Evolutionary conservation across 2,329 filamentous ascomycete species (phyloP).

Genomic region (Sarocladium strictum): DNA sequence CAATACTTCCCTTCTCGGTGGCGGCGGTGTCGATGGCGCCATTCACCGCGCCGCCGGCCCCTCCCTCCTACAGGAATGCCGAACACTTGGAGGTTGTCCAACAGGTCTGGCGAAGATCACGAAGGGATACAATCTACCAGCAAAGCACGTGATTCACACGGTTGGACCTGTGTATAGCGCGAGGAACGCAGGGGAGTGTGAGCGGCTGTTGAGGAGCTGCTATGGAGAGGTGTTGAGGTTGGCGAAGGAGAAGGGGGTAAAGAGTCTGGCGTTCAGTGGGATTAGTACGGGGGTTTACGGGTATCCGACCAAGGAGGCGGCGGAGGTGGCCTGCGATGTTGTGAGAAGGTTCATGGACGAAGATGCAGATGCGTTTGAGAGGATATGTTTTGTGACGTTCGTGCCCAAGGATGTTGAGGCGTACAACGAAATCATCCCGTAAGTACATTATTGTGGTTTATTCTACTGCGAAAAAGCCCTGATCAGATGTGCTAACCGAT

Average conservation of each 20-base stretch:
- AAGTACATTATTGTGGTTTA: no score
- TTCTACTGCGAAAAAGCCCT: no score
- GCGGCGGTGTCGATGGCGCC: conserved; percentile 84
- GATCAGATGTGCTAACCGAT: not conserved
- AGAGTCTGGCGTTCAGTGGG: conserved; percentile 73
- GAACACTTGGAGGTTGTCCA: conserved; percentile 61
- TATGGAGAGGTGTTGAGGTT: conserved; percentile 68
- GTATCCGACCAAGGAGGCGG: conserved; percentile 71
- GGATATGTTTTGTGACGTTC: conserved; percentile 83
- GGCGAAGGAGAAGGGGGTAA: conserved; percentile 61
- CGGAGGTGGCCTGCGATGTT: conserved; percentile 59
- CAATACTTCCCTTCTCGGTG: conserved; percentile 71
- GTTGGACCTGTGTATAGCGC: conserved; percentile 74
- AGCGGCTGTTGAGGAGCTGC: conserved; percentile 50
- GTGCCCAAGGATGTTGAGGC: conserved; percentile 68
- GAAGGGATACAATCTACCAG: conserved; percentile 67
- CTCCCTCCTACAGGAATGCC: conserved; percentile 63
- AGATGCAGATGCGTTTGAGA: conserved; percentile 50
- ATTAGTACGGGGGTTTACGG: conserved; percentile 89
- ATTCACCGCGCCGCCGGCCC: conserved; percentile 81
- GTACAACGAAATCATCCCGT: conserved; percentile 71
- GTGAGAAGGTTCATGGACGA: conserved; percentile 50
- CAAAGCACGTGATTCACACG: conserved; percentile 77
- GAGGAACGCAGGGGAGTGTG: conserved; percentile 20
- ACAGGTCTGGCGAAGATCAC: conserved; percentile 85